Evolutionary conservation across 2,329 filamentous ascomycete species (phyloP).

Genomic region (Curvularia sp.): DNA sequence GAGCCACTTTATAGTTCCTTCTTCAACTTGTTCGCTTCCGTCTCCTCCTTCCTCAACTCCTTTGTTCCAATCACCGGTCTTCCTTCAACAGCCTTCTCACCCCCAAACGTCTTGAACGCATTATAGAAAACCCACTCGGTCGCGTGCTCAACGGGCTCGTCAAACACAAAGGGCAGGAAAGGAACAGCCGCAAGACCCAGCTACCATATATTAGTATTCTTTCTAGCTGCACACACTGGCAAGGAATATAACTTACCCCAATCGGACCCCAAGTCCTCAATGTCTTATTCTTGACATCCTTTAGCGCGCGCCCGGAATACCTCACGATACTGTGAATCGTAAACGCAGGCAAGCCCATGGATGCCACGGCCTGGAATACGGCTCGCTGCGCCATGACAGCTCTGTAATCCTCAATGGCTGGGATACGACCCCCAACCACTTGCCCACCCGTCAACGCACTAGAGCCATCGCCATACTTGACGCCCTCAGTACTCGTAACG

Average conservation of each 20-base stretch:
- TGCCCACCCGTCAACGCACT: conserved; percentile 34
- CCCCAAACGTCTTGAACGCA: conserved; percentile 77
- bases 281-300: conserved; percentile 75
- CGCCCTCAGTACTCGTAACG: conserved; percentile 29
- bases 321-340: conserved; percentile 92
- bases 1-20: conserved; percentile 49
- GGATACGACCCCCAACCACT: conserved; percentile 56
- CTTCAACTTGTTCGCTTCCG: conserved; percentile 38
- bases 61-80: conserved; percentile 50
- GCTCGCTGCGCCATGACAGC: conserved; percentile 90
- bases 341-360: conserved; percentile 92
- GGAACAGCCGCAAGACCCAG: conserved; percentile 73
- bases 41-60: conserved; percentile 47
- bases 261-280: conserved; percentile 90
- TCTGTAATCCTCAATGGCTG: conserved; percentile 86
- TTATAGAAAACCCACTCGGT: conserved; percentile 91
- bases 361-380: conserved; percentile 88
- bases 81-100: conserved; percentile 62
- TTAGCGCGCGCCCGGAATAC: conserved; percentile 87
- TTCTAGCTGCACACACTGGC: not conserved
- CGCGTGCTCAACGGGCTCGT: conserved; percentile 89
- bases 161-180: conserved; percentile 82
- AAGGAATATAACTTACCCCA: conserved; percentile 67
- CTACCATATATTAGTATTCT: conserved; percentile 45
- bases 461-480: conserved; percentile 31